Conservation (phyloP, 371 early-diverging fungal genomes). For the Mucor velutinosus region DNA sequence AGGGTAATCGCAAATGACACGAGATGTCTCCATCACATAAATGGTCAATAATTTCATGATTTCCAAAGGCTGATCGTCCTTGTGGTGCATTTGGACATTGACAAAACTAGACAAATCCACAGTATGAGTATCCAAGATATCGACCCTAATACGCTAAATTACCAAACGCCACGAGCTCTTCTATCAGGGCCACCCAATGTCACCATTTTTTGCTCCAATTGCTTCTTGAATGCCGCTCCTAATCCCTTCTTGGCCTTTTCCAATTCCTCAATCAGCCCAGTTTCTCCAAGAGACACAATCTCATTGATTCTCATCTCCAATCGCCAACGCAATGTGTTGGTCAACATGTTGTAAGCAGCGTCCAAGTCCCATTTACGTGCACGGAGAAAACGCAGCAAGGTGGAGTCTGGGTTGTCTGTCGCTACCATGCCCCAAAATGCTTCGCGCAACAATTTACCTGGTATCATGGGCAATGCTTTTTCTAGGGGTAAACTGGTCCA, state of each 20-base stretch:
- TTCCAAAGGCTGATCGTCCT: slow-evolving; percentile 60
- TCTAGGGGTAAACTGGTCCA: slow-evolving; percentile 41
- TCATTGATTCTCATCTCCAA: slow-evolving; percentile 55
- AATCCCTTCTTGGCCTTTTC: slow-evolving; percentile 27
- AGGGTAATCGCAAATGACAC: slow-evolving; percentile 71
- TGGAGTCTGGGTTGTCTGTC: slow-evolving; percentile 68
- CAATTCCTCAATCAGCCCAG: slow-evolving; percentile 36
- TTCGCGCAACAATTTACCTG: slow-evolving; percentile 36
- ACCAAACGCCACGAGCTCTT: slow-evolving; percentile 61
- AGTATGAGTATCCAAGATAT: neutral
- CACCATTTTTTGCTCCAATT: slow-evolving; percentile 16
- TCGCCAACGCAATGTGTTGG: slow-evolving; percentile 69
- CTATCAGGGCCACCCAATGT: slow-evolving; percentile 63
- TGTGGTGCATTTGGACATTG: slow-evolving; percentile 61
- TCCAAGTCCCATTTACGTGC: slow-evolving; percentile 81
- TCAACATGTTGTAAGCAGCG: slow-evolving; percentile 67
- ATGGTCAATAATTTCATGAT: slow-evolving; percentile 67
- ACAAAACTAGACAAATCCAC: slow-evolving; percentile 45
- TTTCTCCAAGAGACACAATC: slow-evolving; percentile 62
- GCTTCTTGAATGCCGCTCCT: slow-evolving; percentile 16
- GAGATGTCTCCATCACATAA: slow-evolving; percentile 84
- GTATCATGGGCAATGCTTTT: slow-evolving; percentile 42
- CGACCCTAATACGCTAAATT: slow-evolving; percentile 17
- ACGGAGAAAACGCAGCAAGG: slow-evolving; percentile 70
- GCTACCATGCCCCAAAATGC: slow-evolving; percentile 59